Evolutionary conservation across 306 rosid genomes (phyloP).

Genomic region (Dryas drummondii): DNA sequence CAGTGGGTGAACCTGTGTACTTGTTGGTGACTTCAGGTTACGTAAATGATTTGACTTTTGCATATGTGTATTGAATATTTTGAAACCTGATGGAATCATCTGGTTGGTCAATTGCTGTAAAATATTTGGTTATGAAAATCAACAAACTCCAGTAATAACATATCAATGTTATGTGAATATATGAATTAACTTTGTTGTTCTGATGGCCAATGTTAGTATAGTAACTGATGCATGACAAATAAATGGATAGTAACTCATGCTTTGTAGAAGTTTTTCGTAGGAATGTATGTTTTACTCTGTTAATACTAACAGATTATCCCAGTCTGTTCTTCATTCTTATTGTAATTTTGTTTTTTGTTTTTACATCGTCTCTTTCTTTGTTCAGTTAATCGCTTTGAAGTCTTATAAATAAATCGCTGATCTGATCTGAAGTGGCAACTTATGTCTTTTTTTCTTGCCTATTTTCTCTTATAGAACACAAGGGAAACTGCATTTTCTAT

Average conservation of each 20-base stretch:
- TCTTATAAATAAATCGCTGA: no score
- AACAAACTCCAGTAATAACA: no score
- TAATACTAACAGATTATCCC: no score
- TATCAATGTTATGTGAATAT: no score
- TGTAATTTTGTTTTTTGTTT: not conserved
- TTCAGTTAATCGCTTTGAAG: not conserved
- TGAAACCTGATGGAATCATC: not conserved
- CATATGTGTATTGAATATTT: not conserved
- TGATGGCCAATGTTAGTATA: not conserved
- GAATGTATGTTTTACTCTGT: no score
- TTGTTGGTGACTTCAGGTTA: constrained; percentile 52
- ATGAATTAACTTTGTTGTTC: no score
- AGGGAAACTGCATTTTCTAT: constrained; percentile 76
- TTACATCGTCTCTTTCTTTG: not conserved
- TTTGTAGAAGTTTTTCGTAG: no score
- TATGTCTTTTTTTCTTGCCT: not conserved
- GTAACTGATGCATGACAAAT: not conserved
- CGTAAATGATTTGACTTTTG: constrained; percentile 60
- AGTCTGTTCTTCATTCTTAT: no score
- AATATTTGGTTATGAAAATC: not conserved
- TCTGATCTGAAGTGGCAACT: not conserved
- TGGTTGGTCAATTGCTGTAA: not conserved
- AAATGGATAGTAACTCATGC: no score
- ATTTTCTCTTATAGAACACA: constrained; percentile 53
- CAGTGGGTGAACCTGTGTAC: constrained; percentile 81